A percentile compares a stretch with the other conserved stretches of the same genome.
Evolutionary conservation across 2,329 filamentous ascomycete species (phyloP).

Genomic region (Cercospora sp.): DNA sequence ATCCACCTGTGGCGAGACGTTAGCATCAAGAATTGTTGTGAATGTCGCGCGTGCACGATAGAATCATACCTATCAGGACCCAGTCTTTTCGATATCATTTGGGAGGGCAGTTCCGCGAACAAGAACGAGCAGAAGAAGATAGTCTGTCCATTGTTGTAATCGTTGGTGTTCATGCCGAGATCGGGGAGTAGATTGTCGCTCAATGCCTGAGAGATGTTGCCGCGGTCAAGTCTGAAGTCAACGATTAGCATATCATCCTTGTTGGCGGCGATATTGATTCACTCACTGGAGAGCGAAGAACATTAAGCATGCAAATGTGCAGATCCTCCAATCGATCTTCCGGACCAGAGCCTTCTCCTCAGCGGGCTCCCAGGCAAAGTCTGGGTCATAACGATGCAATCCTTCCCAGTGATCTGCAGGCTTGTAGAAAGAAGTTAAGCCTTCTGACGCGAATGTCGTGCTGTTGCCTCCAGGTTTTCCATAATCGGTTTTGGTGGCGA

Average conservation of each 20-base stretch:
- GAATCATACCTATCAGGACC: conserved; percentile 15
- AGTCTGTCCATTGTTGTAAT: conserved; percentile 11
- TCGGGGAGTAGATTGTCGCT: background rate
- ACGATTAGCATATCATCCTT: background rate
- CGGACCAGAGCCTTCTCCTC: background rate
- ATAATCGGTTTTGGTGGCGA: background rate
- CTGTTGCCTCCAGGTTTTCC: background rate
- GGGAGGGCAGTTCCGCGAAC: conserved; percentile 41
- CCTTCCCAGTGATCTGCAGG: background rate
- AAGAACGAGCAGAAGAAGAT: conserved; percentile 84
- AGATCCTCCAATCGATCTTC: background rate
- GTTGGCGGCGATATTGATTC: background rate
- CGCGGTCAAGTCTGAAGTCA: background rate
- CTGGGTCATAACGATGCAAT: background rate
- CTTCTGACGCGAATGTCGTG: background rate
- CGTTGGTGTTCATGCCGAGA: background rate
- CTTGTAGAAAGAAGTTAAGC: background rate
- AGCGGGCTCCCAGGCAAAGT: background rate
- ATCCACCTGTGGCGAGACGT: background rate
- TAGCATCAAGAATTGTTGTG: background rate
- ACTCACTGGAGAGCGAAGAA: background rate
- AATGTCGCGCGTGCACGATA: background rate
- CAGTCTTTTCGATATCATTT: conserved; percentile 44
- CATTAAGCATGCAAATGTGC: background rate
- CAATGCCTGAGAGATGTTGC: background rate